Evolutionary conservation across 192 early-diverging fungal genomes (phyloP), one percentile per base, ranked within the genome.

Genomic region (Entophlyctis helioformis): DNA sequence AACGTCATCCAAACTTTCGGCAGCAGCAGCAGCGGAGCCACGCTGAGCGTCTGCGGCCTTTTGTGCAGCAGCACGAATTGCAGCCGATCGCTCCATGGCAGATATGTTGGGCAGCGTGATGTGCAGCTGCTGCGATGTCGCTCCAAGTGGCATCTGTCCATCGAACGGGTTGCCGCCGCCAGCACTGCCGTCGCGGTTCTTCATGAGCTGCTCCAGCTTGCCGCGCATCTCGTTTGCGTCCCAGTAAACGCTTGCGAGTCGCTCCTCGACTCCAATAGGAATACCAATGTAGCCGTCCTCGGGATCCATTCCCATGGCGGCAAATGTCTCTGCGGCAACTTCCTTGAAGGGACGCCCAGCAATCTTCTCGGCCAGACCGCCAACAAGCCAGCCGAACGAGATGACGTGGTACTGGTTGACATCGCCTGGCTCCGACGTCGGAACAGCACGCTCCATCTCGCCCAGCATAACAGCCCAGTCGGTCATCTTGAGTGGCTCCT

Each of bases 321-420:
- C 39, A 11, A 62, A 39, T 16, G 64, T 25, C 22, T 58, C 33
- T 16, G 5, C 19, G 54, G 7, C 2, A 46, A n/a, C 9, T 55
- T 50, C 0, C 31, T 27, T 25, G 45, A 60, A 4, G 38, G 18
- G 10, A 13, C n/a, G 18, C 53, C 59, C 11, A n/a, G 50, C 16
- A 8, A 62, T 39, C 36, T 63, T 63, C 39, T 60, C 32, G 3
- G 37, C 46, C 22, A 60, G 37, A 18, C 59, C 53, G 21, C 54
- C 59, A 2, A 60, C 53, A 13, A 60, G 48, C 46, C 53, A 57
- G 2, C 56, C 59, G 43, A 52, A 60, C 7, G 46, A 44, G 2
- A 60, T 18, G 18, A 20, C 21, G 20, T 60, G 59, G 34, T 60
- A 60, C 6, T 9, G 12, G 23, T n/a, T 39, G 18, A 19, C 9